Evolutionary conservation across 148 eudicot genomes (phyloP), one percentile per base, ranked within the genome.

Genomic region (Chenopodium berlandieri): DNA sequence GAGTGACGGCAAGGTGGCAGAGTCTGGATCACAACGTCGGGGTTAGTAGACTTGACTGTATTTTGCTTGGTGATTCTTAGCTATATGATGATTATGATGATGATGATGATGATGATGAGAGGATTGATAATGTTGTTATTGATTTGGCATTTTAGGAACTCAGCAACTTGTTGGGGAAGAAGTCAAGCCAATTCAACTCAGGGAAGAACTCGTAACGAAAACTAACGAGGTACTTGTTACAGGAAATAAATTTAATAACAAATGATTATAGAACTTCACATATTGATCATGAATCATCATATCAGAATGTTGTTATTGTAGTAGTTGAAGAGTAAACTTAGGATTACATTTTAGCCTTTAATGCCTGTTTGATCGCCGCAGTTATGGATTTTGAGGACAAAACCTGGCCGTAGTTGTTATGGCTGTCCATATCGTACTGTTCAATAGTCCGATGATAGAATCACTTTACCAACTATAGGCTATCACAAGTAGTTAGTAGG

Each of bases 41-140:
- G 97, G 98, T 93, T 74, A 80, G 90, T 91, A 37, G 66, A 47
- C 20, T 75, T 82, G 70, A 66, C 30, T 50, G 17, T 58, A 1
- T 34, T 84, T 75, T 58, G 30, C 13, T 76, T 34, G 25, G 27
- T 76, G n/a, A 5, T 71, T 47, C 23, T 7, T 52, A 52, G 2
- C 54, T 48, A 52, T 25, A 27, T 56, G 8, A 75, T 62, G 64
- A 23, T 4, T 71, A 75, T 69, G 64, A n/a, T 27, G 27, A 23
- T 23, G 25, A n/a, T 27, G 27, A 23, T 23, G 25, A 23, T 23
- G 25, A 4, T 71, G 63, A 82, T 84, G 48, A 14, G 77, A 23
- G 47, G 11, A 37, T 34, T 84, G 56, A 9, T 80, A 48, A 81
- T 81, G 25, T 76, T 73, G 65, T 48, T 40, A 47, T 50, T 78